These are phyloP conservation scores for Papiliotrema nemorosa DNA, from an alignment of 1,284 basidiomycete species.

Conservation along the genomic window DNA sequence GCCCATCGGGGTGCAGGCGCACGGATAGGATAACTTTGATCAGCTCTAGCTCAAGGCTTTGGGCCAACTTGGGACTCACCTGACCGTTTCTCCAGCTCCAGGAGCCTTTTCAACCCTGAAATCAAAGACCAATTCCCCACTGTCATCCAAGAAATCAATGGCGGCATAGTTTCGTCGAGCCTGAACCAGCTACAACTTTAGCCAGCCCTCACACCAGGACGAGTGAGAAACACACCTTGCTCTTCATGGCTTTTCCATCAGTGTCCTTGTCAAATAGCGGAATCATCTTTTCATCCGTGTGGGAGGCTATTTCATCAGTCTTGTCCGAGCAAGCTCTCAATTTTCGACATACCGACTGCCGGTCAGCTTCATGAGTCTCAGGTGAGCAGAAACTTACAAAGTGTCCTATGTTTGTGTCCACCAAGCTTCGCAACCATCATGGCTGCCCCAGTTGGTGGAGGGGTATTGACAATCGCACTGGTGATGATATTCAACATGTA, in stretches of 20 bases:
- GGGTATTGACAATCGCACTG: constrained; percentile 54
- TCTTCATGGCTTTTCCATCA: constrained; percentile 58
- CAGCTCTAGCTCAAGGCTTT: too few species aligned
- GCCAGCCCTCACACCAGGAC: too few species aligned
- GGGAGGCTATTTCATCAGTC: constrained; percentile 21
- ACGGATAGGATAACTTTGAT: too few species aligned
- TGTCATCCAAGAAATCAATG: constrained; percentile 62
- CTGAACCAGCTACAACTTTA: constrained; percentile 65
- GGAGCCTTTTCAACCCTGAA: constrained; percentile 81
- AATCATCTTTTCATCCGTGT: constrained; percentile 80
- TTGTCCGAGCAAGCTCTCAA: not conserved
- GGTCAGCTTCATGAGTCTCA: not conserved
- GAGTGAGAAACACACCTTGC: constrained; percentile 25
- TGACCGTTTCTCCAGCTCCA: constrained; percentile 70
- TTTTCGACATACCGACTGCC: not conserved
- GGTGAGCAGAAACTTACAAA: constrained; percentile 56
- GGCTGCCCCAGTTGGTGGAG: constrained; percentile 72
- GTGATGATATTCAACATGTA: constrained; percentile 73
- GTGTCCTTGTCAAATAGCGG: constrained; percentile 76
- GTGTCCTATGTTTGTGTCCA: constrained; percentile 75
- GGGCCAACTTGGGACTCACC: too few species aligned
- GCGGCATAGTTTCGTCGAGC: constrained; percentile 85
- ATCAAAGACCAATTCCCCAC: constrained; percentile 78
- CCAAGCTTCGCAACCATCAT: constrained; percentile 75
- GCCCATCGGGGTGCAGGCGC: too few species aligned